Evolutionary conservation across 1,139 yeast genomes (phyloP).

Genomic region (Eremothecium sinecaudum): DNA sequence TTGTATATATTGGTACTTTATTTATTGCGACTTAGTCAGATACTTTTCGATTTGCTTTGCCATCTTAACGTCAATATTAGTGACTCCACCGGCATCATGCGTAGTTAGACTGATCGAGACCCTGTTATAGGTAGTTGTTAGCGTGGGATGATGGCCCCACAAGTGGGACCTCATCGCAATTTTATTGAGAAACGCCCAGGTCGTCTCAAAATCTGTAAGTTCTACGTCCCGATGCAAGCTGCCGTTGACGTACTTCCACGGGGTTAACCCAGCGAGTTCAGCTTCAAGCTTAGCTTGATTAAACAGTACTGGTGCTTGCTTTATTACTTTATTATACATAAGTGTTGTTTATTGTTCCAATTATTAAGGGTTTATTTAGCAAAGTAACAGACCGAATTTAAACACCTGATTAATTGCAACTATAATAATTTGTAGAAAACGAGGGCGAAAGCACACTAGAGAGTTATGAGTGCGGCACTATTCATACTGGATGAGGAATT

Average conservation of each 20-base stretch:
- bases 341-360: background rate
- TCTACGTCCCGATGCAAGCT: constrained; percentile 32
- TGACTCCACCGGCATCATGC: constrained; percentile 53
- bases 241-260: constrained; percentile 16
- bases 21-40: constrained; percentile 15
- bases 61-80: constrained; percentile 49
- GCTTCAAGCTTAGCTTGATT: constrained; percentile 9
- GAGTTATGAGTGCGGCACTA: constrained; percentile 33
- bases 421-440: no score
- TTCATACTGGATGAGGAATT: constrained; percentile 55
- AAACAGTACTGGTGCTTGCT: constrained; percentile 18
- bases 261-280: constrained; percentile 9
- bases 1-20: no score
- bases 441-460: no score
- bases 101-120: constrained; percentile 55
- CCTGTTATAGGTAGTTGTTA: constrained; percentile 51
- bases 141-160: constrained; percentile 66
- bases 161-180: constrained; percentile 54
- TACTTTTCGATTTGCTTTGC: constrained; percentile 45
- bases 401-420: no score
- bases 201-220: constrained; percentile 45
- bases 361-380: no score
- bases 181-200: constrained; percentile 58
- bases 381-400: no score
- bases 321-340: constrained; percentile 30